Base-by-base conservation (phyloP, 345 rosid species). In the Eucalyptus erythrocorys region DNA sequence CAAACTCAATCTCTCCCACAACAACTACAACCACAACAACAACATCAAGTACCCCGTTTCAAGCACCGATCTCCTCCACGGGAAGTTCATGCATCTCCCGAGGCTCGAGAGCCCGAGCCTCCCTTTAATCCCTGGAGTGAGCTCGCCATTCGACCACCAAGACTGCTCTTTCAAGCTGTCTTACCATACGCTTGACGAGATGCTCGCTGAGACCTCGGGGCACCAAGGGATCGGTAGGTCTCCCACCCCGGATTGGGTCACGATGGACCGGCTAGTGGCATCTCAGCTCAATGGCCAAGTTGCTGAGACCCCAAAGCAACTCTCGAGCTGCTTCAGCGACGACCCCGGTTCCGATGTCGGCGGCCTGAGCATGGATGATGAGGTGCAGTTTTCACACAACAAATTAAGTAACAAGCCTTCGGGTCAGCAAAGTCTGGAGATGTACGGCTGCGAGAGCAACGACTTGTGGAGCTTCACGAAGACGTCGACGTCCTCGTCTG, bases 401-500 rank as follows among this genome's bases (percentile, higher is more conserved):
- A 92, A 91, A 87, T 91, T 91, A 88, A 90, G 87, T 30, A 51
- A 87, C 45, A 48, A 24, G 49, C 66, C 47, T 87, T 48, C 55
- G 30, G 24, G 32, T 87, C 88, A 91, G 84, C 92, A 90, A 55
- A 55, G 87, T 42, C 86, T 90, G 6, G 89, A 90, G 13, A 86
- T 87, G 47, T 89, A 87, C 24, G 85, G 88, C 86, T 53, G 51
- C 88, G 95, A 97, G 48, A 21, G 85, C 89, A 94, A 92, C 68
- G 95, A 94, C 90, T 88, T 94, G 40, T 96, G 97, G 99, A 94
- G 91, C 92, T 92, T 97, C 93, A 91, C 97, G 45, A 93, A 92
- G 71, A 89, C 94, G 11, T 93, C 98, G 2, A 93, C 97, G 50
- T 92, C 98, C 37, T 93, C 95, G 90, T 90, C 93, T n/a, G 94